Conservation (phyloP, 2,329 filamentous ascomycete genomes). For the Epichloe sylvatica region DNA sequence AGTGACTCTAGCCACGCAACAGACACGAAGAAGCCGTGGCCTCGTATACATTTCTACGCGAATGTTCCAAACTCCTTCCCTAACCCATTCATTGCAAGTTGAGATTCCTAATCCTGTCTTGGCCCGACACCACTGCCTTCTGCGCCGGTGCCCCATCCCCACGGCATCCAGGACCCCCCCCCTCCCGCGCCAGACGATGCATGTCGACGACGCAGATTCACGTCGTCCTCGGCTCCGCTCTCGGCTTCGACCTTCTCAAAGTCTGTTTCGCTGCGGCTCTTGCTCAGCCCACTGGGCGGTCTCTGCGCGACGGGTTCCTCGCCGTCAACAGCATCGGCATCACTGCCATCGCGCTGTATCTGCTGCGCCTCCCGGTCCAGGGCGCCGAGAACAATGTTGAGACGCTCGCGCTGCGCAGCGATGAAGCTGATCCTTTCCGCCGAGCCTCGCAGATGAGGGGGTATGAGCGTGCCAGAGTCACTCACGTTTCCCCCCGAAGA, state of each 20-base stretch:
- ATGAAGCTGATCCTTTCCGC: slow-evolving; percentile 62
- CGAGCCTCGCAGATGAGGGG: slow-evolving; percentile 49
- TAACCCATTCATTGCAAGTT: slow-evolving; percentile 9
- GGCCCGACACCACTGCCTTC: slow-evolving; percentile 22
- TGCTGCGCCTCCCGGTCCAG: slow-evolving; percentile 66
- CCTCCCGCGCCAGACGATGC: slow-evolving; percentile 11
- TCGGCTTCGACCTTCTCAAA: slow-evolving; percentile 82
- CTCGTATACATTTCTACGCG: slow-evolving; percentile 8
- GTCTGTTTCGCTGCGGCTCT: slow-evolving; percentile 74
- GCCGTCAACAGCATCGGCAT: slow-evolving; percentile 17
- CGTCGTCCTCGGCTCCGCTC: slow-evolving; percentile 44
- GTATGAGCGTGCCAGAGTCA: slow-evolving; percentile 50
- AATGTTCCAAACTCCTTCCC: slow-evolving; percentile 17
- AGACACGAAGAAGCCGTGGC: background rate
- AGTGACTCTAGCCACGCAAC: background rate
- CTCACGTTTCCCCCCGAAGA: slow-evolving; percentile 7
- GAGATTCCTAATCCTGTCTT: slow-evolving; percentile 21
- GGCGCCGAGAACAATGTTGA: slow-evolving; percentile 60
- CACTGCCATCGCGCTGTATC: slow-evolving; percentile 29
- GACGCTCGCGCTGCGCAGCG: slow-evolving; percentile 60
- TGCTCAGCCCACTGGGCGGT: slow-evolving; percentile 46
- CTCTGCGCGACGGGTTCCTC: slow-evolving; percentile 23
- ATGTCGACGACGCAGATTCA: slow-evolving; percentile 20
- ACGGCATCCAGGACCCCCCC: slow-evolving; percentile 33
- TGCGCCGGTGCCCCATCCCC: slow-evolving; percentile 26